These are phyloP conservation scores for Globisporangium perplexum DNA, from an alignment of 352 stramenopile species.

Conservation along the genomic window DNA sequence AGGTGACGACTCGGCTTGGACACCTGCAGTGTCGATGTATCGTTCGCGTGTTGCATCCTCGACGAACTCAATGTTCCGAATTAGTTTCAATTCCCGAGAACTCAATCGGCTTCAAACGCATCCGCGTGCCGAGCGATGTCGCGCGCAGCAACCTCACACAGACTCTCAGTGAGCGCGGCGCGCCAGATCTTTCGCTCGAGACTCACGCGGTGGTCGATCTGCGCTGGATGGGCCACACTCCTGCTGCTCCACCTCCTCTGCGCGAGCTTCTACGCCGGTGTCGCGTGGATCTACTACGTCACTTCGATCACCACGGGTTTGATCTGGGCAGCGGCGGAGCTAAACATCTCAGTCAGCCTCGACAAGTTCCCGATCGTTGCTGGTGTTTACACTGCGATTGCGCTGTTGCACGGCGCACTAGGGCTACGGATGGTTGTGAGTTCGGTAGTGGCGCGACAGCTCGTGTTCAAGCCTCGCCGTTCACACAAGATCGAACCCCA, in stretches of 20 bases:
- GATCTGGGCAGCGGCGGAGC: background rate
- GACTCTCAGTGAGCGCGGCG: background rate
- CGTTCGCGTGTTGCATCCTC: too few relatives aligned
- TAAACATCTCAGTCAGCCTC: conserved; percentile 1
- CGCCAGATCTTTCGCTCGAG: conserved; percentile 6
- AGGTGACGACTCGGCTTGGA: too few relatives aligned
- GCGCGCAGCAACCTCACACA: too few relatives aligned
- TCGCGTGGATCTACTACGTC: conserved; percentile 6
- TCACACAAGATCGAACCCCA: background rate
- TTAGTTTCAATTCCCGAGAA: too few relatives aligned
- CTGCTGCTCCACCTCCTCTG: conserved; percentile 8
- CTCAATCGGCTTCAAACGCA: too few relatives aligned
- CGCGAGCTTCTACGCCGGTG: conserved; percentile 2
- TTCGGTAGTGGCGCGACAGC: background rate
- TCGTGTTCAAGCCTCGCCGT: background rate
- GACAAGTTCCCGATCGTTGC: background rate
- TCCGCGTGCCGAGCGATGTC: too few relatives aligned
- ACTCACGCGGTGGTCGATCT: conserved; percentile 4
- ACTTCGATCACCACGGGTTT: background rate
- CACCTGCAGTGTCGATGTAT: too few relatives aligned
- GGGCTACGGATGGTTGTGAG: background rate
- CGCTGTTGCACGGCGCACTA: background rate
- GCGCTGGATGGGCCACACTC: conserved; percentile 1
- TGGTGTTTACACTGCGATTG: conserved; percentile 1
- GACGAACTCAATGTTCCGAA: too few relatives aligned